phyloP scores from a whole-genome alignment of 805 yeast species.

The Starmerella khaoyaiensis region DNA sequence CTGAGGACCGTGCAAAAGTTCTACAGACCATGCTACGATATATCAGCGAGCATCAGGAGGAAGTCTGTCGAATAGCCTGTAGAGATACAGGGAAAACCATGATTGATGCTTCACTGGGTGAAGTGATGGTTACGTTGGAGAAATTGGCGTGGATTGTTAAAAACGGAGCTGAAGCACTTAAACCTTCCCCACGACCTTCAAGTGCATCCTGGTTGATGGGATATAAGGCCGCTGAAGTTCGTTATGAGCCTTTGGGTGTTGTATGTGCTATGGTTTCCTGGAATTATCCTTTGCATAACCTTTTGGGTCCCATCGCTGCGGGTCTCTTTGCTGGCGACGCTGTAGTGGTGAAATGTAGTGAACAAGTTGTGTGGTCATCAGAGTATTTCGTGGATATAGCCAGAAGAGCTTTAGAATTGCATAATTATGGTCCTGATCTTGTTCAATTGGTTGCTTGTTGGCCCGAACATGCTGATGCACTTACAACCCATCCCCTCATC shows the following conservation, averaged over 20 bases:
- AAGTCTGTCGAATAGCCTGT: conserved; percentile 83
- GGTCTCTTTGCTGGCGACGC: conserved; percentile 85
- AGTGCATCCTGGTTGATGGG: conserved; percentile 75
- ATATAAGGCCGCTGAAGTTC: conserved; percentile 84
- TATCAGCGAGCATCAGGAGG: conserved; percentile 69
- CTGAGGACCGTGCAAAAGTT: conserved; percentile 55
- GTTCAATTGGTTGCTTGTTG: conserved; percentile 82
- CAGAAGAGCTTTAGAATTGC: conserved; percentile 53
- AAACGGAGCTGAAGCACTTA: conserved; percentile 63
- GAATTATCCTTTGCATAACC: conserved; percentile 95
- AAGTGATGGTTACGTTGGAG: conserved; percentile 87
- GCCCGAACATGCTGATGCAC: conserved; percentile 77
- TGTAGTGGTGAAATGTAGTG: conserved; percentile 85
- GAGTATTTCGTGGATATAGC: conserved; percentile 61
- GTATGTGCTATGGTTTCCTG: conserved; percentile 87
- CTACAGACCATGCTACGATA: conserved; percentile 58
- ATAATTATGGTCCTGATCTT: conserved; percentile 66
- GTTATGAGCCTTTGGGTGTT: conserved; percentile 85
- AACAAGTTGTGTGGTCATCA: conserved; percentile 92
- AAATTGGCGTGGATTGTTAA: conserved; percentile 80
- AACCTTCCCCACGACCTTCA: conserved; percentile 68
- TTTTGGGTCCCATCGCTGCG: conserved; percentile 85
- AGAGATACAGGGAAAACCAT: conserved; percentile 93
- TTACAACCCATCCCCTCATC: conserved; percentile 71
- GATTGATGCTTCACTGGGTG: conserved; percentile 84